Evolutionary conservation across 23 red algal genomes (phyloP).

Genomic region (Gracilaria domingensis): DNA sequence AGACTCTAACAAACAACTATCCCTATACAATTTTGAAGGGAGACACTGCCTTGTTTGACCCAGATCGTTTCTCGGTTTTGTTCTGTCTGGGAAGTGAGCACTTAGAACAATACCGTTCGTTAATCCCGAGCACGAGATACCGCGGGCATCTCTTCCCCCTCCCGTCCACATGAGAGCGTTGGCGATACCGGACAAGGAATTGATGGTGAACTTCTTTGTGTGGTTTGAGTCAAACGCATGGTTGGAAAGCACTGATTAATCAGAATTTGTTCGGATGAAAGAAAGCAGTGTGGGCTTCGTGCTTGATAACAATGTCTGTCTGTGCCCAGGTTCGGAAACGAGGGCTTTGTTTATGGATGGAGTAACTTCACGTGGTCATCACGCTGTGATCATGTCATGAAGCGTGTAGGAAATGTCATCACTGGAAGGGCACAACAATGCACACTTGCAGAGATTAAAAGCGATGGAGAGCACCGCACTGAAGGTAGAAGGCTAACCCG

Average conservation of each 20-base stretch:
- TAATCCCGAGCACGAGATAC: too few species aligned
- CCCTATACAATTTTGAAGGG: slow-evolving; percentile 19
- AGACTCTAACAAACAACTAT: slow-evolving; percentile 30
- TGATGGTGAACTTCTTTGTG: too few species aligned
- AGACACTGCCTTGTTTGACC: background rate
- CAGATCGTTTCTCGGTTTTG: background rate
- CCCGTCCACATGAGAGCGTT: too few species aligned
- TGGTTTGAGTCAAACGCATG: too few species aligned
- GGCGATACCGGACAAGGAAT: too few species aligned
- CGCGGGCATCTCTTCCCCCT: too few species aligned
- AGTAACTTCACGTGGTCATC: too few species aligned
- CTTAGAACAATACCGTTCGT: too few species aligned
- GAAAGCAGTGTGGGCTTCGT: background rate
- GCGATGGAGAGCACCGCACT: background rate
- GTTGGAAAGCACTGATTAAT: background rate
- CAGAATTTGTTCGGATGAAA: background rate
- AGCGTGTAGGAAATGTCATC: too few species aligned
- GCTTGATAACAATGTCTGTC: background rate
- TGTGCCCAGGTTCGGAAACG: background rate
- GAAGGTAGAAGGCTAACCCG: too few species aligned
- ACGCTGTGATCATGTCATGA: too few species aligned
- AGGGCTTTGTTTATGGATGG: too few species aligned
- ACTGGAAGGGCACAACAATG: background rate
- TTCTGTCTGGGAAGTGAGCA: background rate
- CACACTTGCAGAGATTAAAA: background rate